Percentiles rank a stretch among this genome's conserved stretches.
phyloP scores from a whole-genome alignment of 2,329 filamentous ascomycete species.

The Pseudocercospora fijiensis region DNA sequence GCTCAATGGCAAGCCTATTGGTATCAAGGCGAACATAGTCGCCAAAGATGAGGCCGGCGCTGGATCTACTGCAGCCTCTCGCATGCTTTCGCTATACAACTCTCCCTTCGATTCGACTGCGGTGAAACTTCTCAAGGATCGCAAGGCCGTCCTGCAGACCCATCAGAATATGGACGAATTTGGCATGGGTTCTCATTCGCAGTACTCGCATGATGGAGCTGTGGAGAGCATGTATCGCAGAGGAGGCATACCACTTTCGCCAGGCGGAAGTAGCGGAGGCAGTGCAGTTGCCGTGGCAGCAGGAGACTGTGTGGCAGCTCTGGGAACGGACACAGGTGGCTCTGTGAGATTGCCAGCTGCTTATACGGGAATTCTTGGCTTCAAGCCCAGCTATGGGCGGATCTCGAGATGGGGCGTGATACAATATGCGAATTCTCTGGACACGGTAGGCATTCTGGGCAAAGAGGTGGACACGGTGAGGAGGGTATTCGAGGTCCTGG shows the following conservation, averaged over 20 bases:
- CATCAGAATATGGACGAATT: slow-evolving; percentile 89
- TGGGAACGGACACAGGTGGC: slow-evolving; percentile 93
- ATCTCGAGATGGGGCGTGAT: slow-evolving; percentile 83
- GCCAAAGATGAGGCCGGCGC: slow-evolving; percentile 34
- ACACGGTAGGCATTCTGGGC: slow-evolving; percentile 81
- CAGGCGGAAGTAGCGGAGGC: slow-evolving; percentile 88
- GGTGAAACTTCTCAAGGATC: slow-evolving; percentile 63
- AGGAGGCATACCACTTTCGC: slow-evolving; percentile 53
- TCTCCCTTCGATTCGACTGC: slow-evolving; percentile 84
- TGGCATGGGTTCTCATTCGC: slow-evolving; percentile 86
- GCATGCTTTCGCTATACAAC: slow-evolving; percentile 64
- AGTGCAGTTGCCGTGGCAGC: slow-evolving; percentile 80
- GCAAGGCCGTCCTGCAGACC: slow-evolving; percentile 64
- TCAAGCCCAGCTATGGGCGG: slow-evolving; percentile 89
- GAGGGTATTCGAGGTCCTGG: slow-evolving; percentile 49
- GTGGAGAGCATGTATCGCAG: slow-evolving; percentile 56
- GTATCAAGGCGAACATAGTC: slow-evolving; percentile 55
- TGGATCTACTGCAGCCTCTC: slow-evolving; percentile 77
- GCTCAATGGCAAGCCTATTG: slow-evolving; percentile 41
- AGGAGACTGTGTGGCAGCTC: slow-evolving; percentile 63
- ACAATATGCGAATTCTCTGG: slow-evolving; percentile 87
- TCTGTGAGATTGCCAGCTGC: slow-evolving; percentile 84
- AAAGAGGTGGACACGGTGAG: slow-evolving; percentile 50
- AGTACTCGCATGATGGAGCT: slow-evolving; percentile 64
- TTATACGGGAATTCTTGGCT: slow-evolving; percentile 79